These are phyloP conservation scores for Boletus smithii DNA, from an alignment of 1,284 basidiomycete species.

Conservation along the genomic window DNA sequence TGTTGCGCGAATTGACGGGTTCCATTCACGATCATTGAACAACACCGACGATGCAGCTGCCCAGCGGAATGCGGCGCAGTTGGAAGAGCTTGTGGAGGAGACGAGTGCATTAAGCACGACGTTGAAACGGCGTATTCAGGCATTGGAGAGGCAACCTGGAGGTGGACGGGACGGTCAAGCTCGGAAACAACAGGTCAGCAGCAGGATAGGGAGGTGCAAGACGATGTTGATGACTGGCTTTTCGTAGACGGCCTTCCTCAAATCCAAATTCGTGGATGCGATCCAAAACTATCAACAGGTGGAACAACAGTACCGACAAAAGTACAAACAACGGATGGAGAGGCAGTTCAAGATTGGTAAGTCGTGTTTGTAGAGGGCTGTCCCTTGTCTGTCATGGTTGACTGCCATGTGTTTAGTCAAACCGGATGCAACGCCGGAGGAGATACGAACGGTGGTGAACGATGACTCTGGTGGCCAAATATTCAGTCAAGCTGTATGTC, in stretches of 20 bases:
- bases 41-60: constrained; percentile 71
- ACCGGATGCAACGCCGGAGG: constrained; percentile 91
- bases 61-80: constrained; percentile 58
- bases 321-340: constrained; percentile 93
- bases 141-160: constrained; percentile 69
- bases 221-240: not conserved
- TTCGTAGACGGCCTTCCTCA: constrained; percentile 66
- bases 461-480: constrained; percentile 86
- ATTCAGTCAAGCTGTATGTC: constrained; percentile 88
- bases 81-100: constrained; percentile 74
- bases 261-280: constrained; percentile 82
- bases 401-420: constrained; percentile 59
- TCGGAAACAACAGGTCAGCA: constrained; percentile 75
- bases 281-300: constrained; percentile 86
- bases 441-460: constrained; percentile 83
- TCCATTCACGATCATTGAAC: constrained; percentile 75
- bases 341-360: constrained; percentile 92
- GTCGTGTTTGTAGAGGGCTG: constrained; percentile 20
- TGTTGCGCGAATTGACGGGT: constrained; percentile 62
- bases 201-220: not conserved
- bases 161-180: constrained; percentile 76
- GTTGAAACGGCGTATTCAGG: constrained; percentile 78
- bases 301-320: constrained; percentile 89
- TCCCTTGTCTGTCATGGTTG: not conserved
- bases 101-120: constrained; percentile 73